Evolutionary conservation across 352 stramenopile species (phyloP).

Genomic region (Phytophthora aleatoria): DNA sequence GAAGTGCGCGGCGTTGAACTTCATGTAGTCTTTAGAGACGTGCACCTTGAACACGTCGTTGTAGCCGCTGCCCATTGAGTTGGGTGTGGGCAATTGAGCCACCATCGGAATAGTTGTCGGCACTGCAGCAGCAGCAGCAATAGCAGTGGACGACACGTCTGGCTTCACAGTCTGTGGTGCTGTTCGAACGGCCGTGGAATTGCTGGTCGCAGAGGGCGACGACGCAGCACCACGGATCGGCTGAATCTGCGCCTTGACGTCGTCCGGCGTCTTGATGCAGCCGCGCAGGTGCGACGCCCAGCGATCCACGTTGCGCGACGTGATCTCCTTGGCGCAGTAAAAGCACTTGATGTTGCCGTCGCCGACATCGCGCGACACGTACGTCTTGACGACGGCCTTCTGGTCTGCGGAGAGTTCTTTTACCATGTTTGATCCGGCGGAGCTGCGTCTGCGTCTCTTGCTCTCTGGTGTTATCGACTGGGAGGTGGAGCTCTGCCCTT

Average conservation of each 20-base stretch:
- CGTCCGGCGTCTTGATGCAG: constrained; percentile 76
- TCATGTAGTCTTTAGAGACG: constrained; percentile 92
- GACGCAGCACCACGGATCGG: constrained; percentile 38
- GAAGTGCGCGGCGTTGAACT: constrained; percentile 91
- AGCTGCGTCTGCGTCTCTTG: constrained; percentile 43
- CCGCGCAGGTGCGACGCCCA: constrained; percentile 83
- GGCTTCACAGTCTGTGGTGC: constrained; percentile 2
- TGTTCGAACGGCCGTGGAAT: constrained; percentile 4
- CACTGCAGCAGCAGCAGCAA: neutral
- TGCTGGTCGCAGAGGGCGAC: constrained; percentile 4
- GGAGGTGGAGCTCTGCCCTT: neutral
- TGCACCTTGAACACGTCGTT: constrained; percentile 89
- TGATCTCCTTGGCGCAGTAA: constrained; percentile 88
- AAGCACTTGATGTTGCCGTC: constrained; percentile 77
- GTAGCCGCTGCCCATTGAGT: constrained; percentile 39
- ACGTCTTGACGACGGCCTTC: constrained; percentile 78
- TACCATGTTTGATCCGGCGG: constrained; percentile 33
- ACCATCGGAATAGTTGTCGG: constrained; percentile 10
- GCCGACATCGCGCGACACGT: constrained; percentile 63
- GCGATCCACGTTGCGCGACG: constrained; percentile 82
- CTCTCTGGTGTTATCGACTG: constrained; percentile 26
- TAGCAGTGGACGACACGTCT: neutral
- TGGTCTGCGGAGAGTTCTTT: constrained; percentile 76
- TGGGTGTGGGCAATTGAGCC: constrained; percentile 16
- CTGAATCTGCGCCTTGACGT: constrained; percentile 81